phyloP scores from a whole-genome alignment of 2,329 filamentous ascomycete species.

The Diplocarpon rosae region DNA sequence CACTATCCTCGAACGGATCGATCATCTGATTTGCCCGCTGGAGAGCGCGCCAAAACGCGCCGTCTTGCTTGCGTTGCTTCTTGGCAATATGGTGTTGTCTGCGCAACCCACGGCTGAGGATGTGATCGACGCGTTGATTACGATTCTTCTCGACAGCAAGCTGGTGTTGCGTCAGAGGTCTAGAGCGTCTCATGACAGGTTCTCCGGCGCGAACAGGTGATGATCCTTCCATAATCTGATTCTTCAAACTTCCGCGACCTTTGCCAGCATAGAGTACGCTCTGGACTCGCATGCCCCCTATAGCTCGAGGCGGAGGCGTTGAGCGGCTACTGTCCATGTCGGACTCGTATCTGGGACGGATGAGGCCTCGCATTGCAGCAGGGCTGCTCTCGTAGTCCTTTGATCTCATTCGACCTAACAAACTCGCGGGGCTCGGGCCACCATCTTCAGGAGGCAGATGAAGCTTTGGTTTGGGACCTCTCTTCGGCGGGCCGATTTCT shows the following conservation, averaged over 20 bases:
- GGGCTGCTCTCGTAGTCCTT: constrained; percentile 38
- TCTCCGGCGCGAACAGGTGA: constrained; percentile 43
- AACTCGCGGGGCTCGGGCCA: constrained; percentile 30
- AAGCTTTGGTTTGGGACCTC: constrained; percentile 33
- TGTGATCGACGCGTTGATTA: constrained; percentile 69
- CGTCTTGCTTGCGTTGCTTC: constrained; percentile 50
- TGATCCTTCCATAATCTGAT: constrained; percentile 49
- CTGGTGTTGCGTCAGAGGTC: constrained; percentile 72
- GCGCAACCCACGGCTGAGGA: constrained; percentile 64
- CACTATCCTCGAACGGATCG: constrained; percentile 51
- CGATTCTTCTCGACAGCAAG: constrained; percentile 70
- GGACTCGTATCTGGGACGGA: constrained; percentile 51
- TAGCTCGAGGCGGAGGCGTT: constrained; percentile 35
- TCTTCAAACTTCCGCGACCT: constrained; percentile 41
- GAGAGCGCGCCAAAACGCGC: constrained; percentile 55
- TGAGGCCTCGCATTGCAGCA: constrained; percentile 47
- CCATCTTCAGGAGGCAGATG: constrained; percentile 33
- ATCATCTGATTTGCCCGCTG: constrained; percentile 46
- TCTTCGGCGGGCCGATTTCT: constrained; percentile 40
- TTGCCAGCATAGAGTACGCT: constrained; percentile 21
- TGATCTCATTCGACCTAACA: constrained; percentile 51
- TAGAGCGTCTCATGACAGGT: constrained; percentile 44
- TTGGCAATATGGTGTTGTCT: constrained; percentile 53
- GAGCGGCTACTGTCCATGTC: constrained; percentile 42
- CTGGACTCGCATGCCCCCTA: constrained; percentile 26